These are phyloP conservation scores for Podaxis mareebaensis DNA, from an alignment of 768 basidiomycete species.

Conservation along the genomic window DNA sequence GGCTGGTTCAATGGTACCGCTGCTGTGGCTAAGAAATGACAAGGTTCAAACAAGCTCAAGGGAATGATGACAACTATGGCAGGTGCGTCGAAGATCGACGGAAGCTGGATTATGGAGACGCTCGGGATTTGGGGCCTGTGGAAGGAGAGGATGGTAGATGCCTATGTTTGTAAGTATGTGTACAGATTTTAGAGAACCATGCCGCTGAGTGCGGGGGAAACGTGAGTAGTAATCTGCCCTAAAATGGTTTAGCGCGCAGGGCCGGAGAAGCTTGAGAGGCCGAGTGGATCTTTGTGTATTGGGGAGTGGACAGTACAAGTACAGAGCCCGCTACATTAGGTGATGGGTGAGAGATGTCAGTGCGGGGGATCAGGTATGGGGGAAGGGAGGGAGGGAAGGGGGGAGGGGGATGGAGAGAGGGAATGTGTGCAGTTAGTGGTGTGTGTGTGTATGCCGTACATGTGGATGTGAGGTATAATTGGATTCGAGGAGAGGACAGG, in stretches of 20 bases:
- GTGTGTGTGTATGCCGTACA: not conserved
- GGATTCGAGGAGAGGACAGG: not conserved
- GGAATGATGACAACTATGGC: not conserved
- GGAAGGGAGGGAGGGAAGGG: not conserved
- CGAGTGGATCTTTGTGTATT: not conserved
- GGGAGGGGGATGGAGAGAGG: not conserved
- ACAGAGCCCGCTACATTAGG: not conserved
- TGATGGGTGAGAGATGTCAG: not conserved
- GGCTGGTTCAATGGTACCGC: not conserved
- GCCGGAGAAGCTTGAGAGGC: conserved; percentile 13
- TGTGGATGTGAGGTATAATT: not conserved
- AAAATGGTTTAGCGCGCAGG: conserved; percentile 14
- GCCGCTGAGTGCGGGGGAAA: conserved; percentile 19
- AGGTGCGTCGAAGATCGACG: not conserved
- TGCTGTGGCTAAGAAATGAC: not conserved
- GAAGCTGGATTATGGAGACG: not conserved
- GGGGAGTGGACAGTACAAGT: not conserved
- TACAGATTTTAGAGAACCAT: not conserved
- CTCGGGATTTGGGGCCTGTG: not conserved
- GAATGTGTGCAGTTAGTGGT: not conserved
- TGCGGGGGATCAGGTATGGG: not conserved
- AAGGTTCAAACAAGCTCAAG: not conserved
- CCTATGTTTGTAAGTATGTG: not conserved
- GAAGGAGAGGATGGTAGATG: too few species aligned
- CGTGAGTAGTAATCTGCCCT: conserved; percentile 17